Base-by-base conservation (phyloP, 768 basidiomycete species). In the Phanerodontia chrysosporium region DNA sequence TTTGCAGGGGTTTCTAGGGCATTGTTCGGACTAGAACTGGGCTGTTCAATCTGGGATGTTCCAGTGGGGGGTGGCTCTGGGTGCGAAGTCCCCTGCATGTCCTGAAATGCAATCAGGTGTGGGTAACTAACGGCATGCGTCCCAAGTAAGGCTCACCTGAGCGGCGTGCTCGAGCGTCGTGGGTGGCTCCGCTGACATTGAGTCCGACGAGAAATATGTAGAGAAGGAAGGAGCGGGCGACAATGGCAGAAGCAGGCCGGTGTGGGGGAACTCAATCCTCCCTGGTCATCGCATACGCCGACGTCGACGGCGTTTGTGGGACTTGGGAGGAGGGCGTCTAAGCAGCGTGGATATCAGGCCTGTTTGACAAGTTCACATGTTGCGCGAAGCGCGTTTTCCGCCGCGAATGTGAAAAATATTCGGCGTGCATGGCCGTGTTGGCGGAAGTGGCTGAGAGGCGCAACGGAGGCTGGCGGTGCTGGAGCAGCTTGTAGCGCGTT, bases 221-320 rank as follows among this genome's bases (percentile, higher is more conserved):
- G 24, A 27, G 14, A 22, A 45, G 25, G 25, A 48, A 30, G 14
- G 44, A 49, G 12, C 27, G 51, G 45, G 51, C n/a, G 58, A 30
- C 27, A 36, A 53, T 51, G 24, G 24, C 29, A 21, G n/a, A 35
- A n/a, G 48, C 36, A 49, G 52, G 32, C n/a, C 32, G 35, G 35
- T 14, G 32, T 51, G 28, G 53, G 21, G 46, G n/a, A 24, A 46
- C 45, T 60, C 53, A 60, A 53, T 45, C 29, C 32, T 29, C 45
- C 29, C 49, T 57, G 55, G 60, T 18, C 60, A 57, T 61, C 55
- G 36, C 28, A 30, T 8, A 16, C 55, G 28, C 28, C 60, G 60
- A 44, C 55, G 55, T 57, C 60, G 55, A 51, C 60, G 60, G 55
- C 60, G 60, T 49, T 53, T 60, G 59, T 29, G 36, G 35, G 60